A percentile compares a stretch with the other conserved stretches of the same genome.
These are phyloP conservation scores for Ophiocordyceps camponoti-saundersi DNA, from an alignment of 2,329 filamentous ascomycete species.

Conservation along the genomic window DNA sequence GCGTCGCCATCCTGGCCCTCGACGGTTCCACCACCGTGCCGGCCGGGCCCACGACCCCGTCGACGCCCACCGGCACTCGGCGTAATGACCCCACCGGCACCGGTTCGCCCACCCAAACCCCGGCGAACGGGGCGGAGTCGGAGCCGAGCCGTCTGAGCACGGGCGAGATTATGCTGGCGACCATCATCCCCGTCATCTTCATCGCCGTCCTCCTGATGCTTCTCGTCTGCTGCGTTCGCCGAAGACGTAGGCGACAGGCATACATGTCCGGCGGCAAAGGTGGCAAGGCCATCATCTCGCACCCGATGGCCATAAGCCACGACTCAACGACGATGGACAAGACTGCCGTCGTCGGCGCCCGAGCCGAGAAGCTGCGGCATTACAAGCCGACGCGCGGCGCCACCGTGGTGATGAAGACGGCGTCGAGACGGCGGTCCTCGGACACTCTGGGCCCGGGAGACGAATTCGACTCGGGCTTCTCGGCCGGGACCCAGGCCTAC, in stretches of 20 bases:
- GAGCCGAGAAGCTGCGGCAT: background rate
- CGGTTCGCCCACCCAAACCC: constrained; percentile 1
- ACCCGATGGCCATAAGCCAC: constrained; percentile 11
- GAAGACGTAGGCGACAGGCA: constrained; percentile 11
- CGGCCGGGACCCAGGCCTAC: constrained; percentile 3
- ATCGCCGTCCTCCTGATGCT: constrained; percentile 15
- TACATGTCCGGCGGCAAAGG: constrained; percentile 10
- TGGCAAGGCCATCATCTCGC: constrained; percentile 14
- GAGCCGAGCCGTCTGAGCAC: constrained; percentile 11
- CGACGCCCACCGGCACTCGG: constrained; percentile 7
- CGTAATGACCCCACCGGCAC: constrained; percentile 4
- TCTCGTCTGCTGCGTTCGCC: constrained; percentile 16
- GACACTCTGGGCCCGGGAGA: constrained; percentile 10
- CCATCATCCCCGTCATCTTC: constrained; percentile 24
- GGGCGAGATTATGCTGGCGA: constrained; percentile 22
- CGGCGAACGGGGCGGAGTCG: constrained; percentile 3
- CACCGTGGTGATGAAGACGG: background rate
- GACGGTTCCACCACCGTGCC: constrained; percentile 9
- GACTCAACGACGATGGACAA: constrained; percentile 8
- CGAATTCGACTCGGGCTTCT: constrained; percentile 8
- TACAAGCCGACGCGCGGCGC: constrained; percentile 5
- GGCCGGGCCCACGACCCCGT: constrained; percentile 7
- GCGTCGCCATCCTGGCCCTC: constrained; percentile 15
- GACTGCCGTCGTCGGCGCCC: background rate
- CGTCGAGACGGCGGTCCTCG: constrained; percentile 9